phyloP scores from a whole-genome alignment of 2,329 filamentous ascomycete species.

The Mariannaea sp. region DNA sequence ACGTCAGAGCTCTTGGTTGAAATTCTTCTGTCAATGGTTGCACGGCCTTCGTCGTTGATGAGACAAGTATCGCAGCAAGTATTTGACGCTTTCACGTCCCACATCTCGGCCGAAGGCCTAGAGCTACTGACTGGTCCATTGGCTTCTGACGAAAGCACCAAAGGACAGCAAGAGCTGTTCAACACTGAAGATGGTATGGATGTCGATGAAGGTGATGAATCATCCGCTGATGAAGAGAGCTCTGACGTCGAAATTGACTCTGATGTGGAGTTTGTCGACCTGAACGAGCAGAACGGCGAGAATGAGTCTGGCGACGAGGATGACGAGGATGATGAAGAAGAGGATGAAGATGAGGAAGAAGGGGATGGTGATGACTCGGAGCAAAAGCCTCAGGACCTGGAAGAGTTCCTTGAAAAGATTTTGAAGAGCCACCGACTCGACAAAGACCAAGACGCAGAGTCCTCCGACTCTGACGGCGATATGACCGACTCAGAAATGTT shows the following conservation, averaged over 20 bases:
- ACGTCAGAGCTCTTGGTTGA: conserved; percentile 79
- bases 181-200: conserved; percentile 67
- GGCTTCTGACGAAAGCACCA: conserved; percentile 76
- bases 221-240: conserved; percentile 49
- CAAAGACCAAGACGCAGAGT: conserved; percentile 60
- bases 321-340: conserved; percentile 50
- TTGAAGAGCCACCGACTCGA: conserved; percentile 72
- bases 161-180: conserved; percentile 87
- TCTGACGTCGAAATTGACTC: conserved; percentile 54
- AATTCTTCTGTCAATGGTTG: conserved; percentile 86
- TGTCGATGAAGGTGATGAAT: conserved; percentile 45
- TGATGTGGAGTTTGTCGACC: conserved; percentile 57
- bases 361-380: conserved; percentile 48
- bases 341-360: conserved; percentile 50
- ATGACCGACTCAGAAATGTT: conserved; percentile 98
- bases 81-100: conserved; percentile 78
- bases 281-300: conserved; percentile 48
- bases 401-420: conserved; percentile 77
- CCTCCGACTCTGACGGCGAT: conserved; percentile 70
- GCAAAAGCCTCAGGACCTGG: conserved; percentile 58
- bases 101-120: conserved; percentile 75
- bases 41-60: conserved; percentile 82
- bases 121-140: conserved; percentile 71
- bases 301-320: conserved; percentile 51
- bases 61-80: conserved; percentile 86